Base-by-base conservation (phyloP, 495 filamentous ascomycete genomes). In the Bryoglossum gracile region DNA sequence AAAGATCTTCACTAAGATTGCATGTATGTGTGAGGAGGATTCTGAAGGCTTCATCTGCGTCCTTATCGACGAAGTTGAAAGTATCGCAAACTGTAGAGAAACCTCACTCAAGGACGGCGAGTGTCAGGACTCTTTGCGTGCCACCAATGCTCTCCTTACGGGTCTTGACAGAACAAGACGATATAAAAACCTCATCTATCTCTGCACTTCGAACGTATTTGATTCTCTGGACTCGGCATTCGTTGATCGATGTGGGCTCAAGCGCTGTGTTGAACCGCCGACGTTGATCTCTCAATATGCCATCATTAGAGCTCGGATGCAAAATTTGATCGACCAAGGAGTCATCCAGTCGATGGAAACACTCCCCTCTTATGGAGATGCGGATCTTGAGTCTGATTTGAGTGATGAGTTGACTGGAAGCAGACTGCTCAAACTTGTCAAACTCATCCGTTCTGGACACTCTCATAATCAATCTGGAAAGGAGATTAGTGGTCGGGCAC, bases 61-160 rank as follows among this genome's bases (percentile, higher is more conserved):
- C 5, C 51, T 80, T 1, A 66, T 80, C 26, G 76, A 80, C 55
- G 74, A 77, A 43, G 65, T 78, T 26, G 76, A 80, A 53, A 75
- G 66, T 21, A 54, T 80, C 8, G 65, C 75, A n/a, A 60, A 65
- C 36, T 62, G 61, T 2, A 65, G 73, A 24, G 62, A 69, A 37
- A 57, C 61, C 11, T 54, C 67, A 2, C 51, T 60, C 8, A 60
- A 25, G 26, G 51, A 65, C 44, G 50, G 46, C 6, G 76, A 80
- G 54, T 69, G 65, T 9, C 62, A 64, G 17, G 75, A 53, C 19
- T 52, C 56, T 13, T 18, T 50, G 4, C 51, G 67, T 54, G 66
- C 68, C 8, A 71, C 67, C 9, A 71, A 72, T 51, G 63, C 72
- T 43, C 58, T 74, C 5, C 57, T 72, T 2, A 65, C 63, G 10